Evolutionary conservation across 768 basidiomycete species (phyloP), one percentile per base, ranked within the genome.

Genomic region (Mycena amicta): DNA sequence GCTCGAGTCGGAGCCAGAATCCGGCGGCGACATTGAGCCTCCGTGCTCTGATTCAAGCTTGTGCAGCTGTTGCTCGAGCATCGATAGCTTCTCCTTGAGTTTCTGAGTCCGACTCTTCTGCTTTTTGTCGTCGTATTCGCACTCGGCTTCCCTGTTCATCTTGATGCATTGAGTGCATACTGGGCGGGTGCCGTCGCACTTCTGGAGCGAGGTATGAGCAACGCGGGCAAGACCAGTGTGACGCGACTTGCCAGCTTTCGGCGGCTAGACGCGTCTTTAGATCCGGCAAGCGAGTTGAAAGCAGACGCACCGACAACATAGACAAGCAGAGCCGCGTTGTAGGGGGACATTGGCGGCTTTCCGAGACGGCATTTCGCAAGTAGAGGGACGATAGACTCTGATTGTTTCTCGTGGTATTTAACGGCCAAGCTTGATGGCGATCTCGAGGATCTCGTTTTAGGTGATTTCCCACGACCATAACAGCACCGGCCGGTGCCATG

Each of bases 171-270:
- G 83, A 22, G 72, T 70, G 66, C 86, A 87, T 31, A 79, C 74
- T 16, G 86, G 86, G 39, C 82, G 81, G 25, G 67, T 68, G 18
- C 84, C 84, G 65, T 86, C 83, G 66, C 86, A 88, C 81, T 83
- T 82, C 86, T 87, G 62, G 12, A 33, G n/a, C n/a, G 49, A 25
- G 43, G 52, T 45, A 51, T 47, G 16, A 33, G 55, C 20, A 27
- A 40, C 15, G 30, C 39, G 50, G 20, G 20, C 31, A 2, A 41
- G 30, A 49, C 40, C n/a, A 23, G 20, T n/a, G n/a, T n/a, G 20
- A 18, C 58, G 60, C 40, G 15, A 58, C 69, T 43, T 30, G 75
- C 75, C 62, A 76, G 70, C 63, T 76, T 76, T n/a, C 74, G 68
- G 57, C 74, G 74, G 41, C 75, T 72, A 63, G 45, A 25, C 13